A percentile compares a stretch with the other conserved stretches of the same genome.
Conservation (phyloP, 345 rosid genomes). For the Erysimum cheiranthoides region DNA sequence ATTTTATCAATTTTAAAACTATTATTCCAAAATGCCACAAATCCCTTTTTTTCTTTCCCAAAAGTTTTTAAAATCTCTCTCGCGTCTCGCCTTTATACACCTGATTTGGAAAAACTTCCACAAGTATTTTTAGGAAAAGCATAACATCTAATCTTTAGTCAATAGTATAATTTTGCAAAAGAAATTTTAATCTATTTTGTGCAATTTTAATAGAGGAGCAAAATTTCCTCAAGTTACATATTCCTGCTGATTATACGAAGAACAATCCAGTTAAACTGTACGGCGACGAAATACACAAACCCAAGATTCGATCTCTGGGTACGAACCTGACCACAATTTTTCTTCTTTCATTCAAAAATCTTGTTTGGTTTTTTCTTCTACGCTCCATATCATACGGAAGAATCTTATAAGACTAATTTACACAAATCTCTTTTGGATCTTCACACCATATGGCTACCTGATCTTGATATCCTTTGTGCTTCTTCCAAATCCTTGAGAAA, state of each 20-base stretch:
- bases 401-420: slow-evolving; percentile 39
- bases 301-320: neutral
- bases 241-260: slow-evolving; percentile 6
- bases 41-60: neutral
- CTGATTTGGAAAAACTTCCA: neutral
- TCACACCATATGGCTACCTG: slow-evolving; percentile 62
- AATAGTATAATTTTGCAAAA: neutral
- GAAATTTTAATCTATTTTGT: neutral
- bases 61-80: too few species aligned
- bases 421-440: slow-evolving; percentile 24
- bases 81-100: neutral
- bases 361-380: slow-evolving; percentile 29
- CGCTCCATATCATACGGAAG: slow-evolving; percentile 7
- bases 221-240: neutral
- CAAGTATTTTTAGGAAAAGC: neutral
- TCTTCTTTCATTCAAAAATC: slow-evolving; percentile 21
- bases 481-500: slow-evolving; percentile 86
- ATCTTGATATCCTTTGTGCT: slow-evolving; percentile 72
- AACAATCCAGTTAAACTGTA: slow-evolving; percentile 34
- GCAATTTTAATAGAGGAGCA: neutral
- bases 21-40: neutral
- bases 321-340: slow-evolving; percentile 25
- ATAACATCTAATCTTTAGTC: too few species aligned
- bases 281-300: slow-evolving; percentile 30
- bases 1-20: neutral